Conservation (phyloP, 306 rosid genomes). For the Prosopis cineraria region DNA sequence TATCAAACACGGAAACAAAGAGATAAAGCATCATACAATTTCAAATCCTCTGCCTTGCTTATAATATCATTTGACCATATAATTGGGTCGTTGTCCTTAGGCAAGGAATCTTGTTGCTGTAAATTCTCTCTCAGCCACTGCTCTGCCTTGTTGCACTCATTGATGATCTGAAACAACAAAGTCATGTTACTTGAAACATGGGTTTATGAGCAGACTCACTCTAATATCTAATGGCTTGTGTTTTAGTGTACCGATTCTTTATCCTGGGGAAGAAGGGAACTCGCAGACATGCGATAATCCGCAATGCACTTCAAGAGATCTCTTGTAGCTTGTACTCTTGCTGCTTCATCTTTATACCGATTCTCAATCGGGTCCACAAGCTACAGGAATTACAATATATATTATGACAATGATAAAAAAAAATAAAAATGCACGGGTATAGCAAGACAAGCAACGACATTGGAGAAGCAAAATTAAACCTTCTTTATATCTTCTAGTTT, state of each 20-base stretch:
- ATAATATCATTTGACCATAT: conserved; percentile 61
- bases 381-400: conserved; percentile 42
- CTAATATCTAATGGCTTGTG: conserved; percentile 1
- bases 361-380: conserved; percentile 87
- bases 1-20: conserved; percentile 14
- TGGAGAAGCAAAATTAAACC: conserved; percentile 48
- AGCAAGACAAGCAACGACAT: conserved; percentile 27
- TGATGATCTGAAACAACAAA: conserved; percentile 50
- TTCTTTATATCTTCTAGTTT: conserved; percentile 82
- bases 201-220: conserved; percentile 32
- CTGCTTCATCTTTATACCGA: conserved; percentile 85
- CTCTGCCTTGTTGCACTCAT: conserved; percentile 67
- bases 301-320: conserved; percentile 30
- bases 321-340: conserved; percentile 58
- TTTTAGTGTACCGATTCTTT: conserved; percentile 41
- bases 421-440: conserved; percentile 31
- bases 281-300: conserved; percentile 25
- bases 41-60: conserved; percentile 57
- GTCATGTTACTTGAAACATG: conserved; percentile 8
- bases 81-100: conserved; percentile 66
- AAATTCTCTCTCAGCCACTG: conserved; percentile 75
- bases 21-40: conserved; percentile 50
- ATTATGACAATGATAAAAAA: background rate
- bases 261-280: conserved; percentile 37
- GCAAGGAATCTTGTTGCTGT: conserved; percentile 65